Evolutionary conservation across 164 flowering plant genomes (phyloP).

Genomic region (Sedum album): DNA sequence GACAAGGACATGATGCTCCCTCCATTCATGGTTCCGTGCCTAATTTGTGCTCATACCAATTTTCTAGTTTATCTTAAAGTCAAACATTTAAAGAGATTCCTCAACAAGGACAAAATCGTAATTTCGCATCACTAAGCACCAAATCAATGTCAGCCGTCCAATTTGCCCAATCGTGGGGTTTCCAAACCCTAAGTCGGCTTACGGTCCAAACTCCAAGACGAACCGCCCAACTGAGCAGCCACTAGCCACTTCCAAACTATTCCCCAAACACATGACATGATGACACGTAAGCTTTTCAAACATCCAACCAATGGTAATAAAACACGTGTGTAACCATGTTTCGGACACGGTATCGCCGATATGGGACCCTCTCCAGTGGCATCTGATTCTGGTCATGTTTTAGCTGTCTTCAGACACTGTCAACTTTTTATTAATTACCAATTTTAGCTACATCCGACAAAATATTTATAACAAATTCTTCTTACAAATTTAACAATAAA

Average conservation of each 20-base stretch:
- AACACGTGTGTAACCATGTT: background rate
- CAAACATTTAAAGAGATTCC: background rate
- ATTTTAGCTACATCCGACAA: background rate
- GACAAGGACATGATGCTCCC: slow-evolving; percentile 1
- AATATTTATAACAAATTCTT: too few relatives aligned
- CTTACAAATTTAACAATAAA: too few relatives aligned
- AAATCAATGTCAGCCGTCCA: background rate
- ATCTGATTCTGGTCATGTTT: background rate
- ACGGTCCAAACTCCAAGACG: background rate
- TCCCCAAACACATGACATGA: background rate
- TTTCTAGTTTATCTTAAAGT: background rate
- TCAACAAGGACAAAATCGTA: background rate
- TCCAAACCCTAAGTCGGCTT: background rate
- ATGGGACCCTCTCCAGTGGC: background rate
- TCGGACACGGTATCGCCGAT: background rate
- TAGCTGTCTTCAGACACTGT: background rate
- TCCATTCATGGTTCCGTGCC: slow-evolving; percentile 3
- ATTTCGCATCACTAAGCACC: background rate
- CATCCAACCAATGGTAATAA: background rate
- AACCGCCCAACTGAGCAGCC: background rate
- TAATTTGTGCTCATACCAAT: background rate
- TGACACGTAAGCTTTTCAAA: background rate
- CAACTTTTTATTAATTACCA: background rate
- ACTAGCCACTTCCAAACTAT: background rate
- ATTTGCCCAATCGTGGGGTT: background rate